Percentiles rank a stretch among this genome's conserved stretches.
phyloP scores from a whole-genome alignment of 2,329 filamentous ascomycete species.

The Colletotrichum tropicale region DNA sequence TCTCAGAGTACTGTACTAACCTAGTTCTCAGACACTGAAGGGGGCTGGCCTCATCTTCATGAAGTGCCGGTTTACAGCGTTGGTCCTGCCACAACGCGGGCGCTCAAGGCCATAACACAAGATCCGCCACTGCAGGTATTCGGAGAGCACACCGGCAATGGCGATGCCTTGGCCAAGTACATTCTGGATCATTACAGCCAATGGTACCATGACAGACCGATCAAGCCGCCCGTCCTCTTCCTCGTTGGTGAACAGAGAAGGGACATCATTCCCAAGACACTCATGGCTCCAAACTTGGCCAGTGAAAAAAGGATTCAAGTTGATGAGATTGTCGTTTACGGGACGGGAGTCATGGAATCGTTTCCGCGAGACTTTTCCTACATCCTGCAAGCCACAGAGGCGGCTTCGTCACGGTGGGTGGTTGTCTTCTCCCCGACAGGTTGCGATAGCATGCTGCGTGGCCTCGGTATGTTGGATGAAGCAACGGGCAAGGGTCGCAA shows the following conservation, averaged over 20 bases:
- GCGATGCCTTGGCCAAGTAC: slow-evolving; percentile 76
- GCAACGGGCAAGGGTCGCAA: slow-evolving; percentile 43
- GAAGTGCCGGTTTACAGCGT: slow-evolving; percentile 75
- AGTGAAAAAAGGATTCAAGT: slow-evolving; percentile 63
- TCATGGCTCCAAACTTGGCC: slow-evolving; percentile 64
- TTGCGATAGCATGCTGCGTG: slow-evolving; percentile 63
- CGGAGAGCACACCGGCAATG: slow-evolving; percentile 84
- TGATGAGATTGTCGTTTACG: slow-evolving; percentile 84
- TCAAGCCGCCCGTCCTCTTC: slow-evolving; percentile 75
- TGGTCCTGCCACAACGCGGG: slow-evolving; percentile 79
- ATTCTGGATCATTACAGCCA: slow-evolving; percentile 79
- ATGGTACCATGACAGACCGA: slow-evolving; percentile 47
- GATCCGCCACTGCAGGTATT: slow-evolving; percentile 65
- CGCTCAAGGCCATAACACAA: slow-evolving; percentile 63
- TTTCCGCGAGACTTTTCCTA: slow-evolving; percentile 72
- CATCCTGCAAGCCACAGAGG: slow-evolving; percentile 50
- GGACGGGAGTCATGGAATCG: slow-evolving; percentile 80
- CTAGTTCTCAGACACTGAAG: slow-evolving; percentile 16
- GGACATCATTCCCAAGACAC: slow-evolving; percentile 85
- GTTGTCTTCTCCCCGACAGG: slow-evolving; percentile 76
- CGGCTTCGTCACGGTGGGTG: slow-evolving; percentile 64
- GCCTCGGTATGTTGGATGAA: slow-evolving; percentile 55
- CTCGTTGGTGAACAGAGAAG: slow-evolving; percentile 88
- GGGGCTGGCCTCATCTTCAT: slow-evolving; percentile 57
- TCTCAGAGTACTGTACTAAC: neutral